Percentiles rank a stretch among this genome's conserved stretches.
phyloP scores from a whole-genome alignment of 345 rosid species.

The Excoecaria cochinchinensis region DNA sequence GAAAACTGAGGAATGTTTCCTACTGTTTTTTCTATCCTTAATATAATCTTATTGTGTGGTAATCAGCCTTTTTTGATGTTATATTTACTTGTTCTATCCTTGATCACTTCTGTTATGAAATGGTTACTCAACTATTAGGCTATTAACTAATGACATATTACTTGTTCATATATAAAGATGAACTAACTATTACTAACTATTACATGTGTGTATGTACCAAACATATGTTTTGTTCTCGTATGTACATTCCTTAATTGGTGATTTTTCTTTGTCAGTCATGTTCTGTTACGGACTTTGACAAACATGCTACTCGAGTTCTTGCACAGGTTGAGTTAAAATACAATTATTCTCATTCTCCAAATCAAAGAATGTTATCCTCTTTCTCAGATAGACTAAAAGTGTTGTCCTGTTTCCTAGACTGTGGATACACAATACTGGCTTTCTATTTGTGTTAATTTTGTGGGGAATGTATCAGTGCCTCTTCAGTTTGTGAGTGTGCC shows the following conservation, averaged over 20 bases:
- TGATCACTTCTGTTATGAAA: neutral
- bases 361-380: neutral
- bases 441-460: slow-evolving; percentile 27
- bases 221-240: neutral
- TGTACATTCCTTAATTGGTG: neutral
- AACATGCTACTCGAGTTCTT: slow-evolving; percentile 32
- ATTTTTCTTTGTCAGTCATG: slow-evolving; percentile 29
- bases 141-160: neutral
- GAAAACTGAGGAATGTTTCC: neutral
- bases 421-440: slow-evolving; percentile 40
- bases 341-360: slow-evolving; percentile 6
- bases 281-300: slow-evolving; percentile 36
- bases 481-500: slow-evolving; percentile 38
- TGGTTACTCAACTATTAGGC: neutral
- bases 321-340: slow-evolving; percentile 44
- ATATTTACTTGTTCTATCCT: neutral
- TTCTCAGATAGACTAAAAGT: slow-evolving; percentile 11
- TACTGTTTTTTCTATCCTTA: neutral
- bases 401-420: slow-evolving; percentile 25
- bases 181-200: neutral
- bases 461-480: slow-evolving; percentile 38
- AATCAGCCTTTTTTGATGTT: neutral
- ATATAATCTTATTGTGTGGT: neutral
- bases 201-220: neutral
- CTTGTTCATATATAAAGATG: neutral